Evolutionary conservation across 2,329 filamentous ascomycete genomes (phyloP), one percentile per base, ranked within the genome.

Genomic region (Paecilomyces sp.): DNA sequence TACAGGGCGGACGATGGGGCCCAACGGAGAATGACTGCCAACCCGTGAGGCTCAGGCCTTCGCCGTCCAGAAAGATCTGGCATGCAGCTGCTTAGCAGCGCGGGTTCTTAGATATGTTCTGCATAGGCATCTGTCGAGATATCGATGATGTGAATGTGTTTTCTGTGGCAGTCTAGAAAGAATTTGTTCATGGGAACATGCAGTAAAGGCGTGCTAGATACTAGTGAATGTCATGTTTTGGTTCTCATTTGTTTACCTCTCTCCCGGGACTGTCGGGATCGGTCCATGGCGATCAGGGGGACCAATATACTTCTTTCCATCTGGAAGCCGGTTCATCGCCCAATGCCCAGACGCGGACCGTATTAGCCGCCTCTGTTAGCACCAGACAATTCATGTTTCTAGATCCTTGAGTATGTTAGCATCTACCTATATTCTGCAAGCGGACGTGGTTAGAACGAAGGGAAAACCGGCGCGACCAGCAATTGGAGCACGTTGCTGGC

Each of bases 401-500:
- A 47, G 41, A 47, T 47, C 15, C n/a, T 18, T 1, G 41, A 47
- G n/a, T 6, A 47, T 9, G 22, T 22, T 22, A 28, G 25, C 25
- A 28, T 28, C 25, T 28, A n/a, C n/a, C n/a, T n/a, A n/a, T n/a
- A 28, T 28, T n/a, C 41, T 47, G 41, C 41, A 47, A 47, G 41
- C 41, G 41, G 41, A 47, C 18, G 41, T 47, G 7, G 13, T 47
- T 47, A 47, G 41, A n/a, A 22, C n/a, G 41, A 18, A 47, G 8
- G 18, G 7, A 9, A 53, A 13, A 53, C 51, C 6, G 51, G 51
- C 51, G 22, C 22, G 22, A 22, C 34, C 53, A 52, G 54, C 59
- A 51, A 51, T 24, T 28, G 13, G 56, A 18, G 60, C 60, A 62
- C 60, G 60, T 62, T 62, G 56, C 15, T 9, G 58, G 57, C 50